Percentiles rank a stretch among this genome's conserved stretches.
Conservation (phyloP, 352 stramenopile genomes). For the Globisporangium barbulae region DNA sequence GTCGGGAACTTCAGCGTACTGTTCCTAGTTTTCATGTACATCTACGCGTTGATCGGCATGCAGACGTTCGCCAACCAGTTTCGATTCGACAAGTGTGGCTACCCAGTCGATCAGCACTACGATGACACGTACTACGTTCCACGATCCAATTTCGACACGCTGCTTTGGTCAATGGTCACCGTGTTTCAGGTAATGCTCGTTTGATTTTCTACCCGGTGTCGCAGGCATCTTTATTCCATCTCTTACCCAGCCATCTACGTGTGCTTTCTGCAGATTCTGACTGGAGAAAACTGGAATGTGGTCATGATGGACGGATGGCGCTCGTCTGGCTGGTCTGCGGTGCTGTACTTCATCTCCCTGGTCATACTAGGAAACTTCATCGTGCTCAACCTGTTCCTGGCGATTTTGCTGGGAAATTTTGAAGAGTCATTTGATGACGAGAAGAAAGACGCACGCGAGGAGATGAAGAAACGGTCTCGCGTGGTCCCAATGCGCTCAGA, state of each 20-base stretch:
- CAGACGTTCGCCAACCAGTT: slow-evolving; percentile 92
- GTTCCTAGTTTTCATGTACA: slow-evolving; percentile 92
- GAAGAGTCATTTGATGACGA: slow-evolving; percentile 64
- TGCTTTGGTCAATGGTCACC: slow-evolving; percentile 66
- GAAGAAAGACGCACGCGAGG: slow-evolving; percentile 32
- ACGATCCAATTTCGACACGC: slow-evolving; percentile 63
- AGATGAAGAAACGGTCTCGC: slow-evolving; percentile 30
- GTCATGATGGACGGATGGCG: slow-evolving; percentile 89
- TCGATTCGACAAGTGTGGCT: slow-evolving; percentile 79
- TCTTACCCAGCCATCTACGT: background rate
- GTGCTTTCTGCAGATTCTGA: slow-evolving; percentile 72
- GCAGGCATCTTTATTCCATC: background rate
- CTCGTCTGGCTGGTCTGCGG: slow-evolving; percentile 47
- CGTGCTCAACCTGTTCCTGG: slow-evolving; percentile 91
- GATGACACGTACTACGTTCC: slow-evolving; percentile 39
- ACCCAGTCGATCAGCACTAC: slow-evolving; percentile 30
- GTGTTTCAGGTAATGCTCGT: slow-evolving; percentile 50
- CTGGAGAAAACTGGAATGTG: slow-evolving; percentile 91
- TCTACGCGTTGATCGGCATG: slow-evolving; percentile 91
- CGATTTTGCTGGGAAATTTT: slow-evolving; percentile 90
- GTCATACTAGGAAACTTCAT: slow-evolving; percentile 89
- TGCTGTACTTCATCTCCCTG: slow-evolving; percentile 81
- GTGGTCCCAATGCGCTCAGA: slow-evolving; percentile 21
- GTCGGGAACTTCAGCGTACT: slow-evolving; percentile 91
- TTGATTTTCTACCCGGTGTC: background rate